Base-by-base conservation (phyloP, 2,329 filamentous ascomycete species). In the Aspergillus sp. region DNA sequence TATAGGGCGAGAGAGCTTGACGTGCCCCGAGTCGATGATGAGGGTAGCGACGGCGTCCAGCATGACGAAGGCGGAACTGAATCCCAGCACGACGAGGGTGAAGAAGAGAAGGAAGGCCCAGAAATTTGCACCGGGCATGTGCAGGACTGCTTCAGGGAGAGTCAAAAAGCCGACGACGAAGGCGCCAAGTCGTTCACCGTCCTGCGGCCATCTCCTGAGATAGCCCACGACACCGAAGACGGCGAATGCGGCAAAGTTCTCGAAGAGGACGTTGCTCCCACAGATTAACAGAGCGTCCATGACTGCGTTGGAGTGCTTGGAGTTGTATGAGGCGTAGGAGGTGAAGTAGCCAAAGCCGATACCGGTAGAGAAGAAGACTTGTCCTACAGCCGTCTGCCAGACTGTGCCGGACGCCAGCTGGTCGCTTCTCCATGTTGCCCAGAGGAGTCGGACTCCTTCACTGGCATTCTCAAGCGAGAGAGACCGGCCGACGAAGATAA, bases 341-440 rank as follows among this genome's bases (percentile, higher is more conserved):
- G 82, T 85, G 59, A 84, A 85, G 65, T 83, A 84, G 3, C 83
- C 83, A 62, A 85, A 85, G 1, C 82, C 83, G 27, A 85, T 80
- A 3, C 83, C 83, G 0, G 81, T 85, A 0, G 81, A 83, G 70
- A 85, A 85, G 69, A 86, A 85, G 46, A 85, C 82, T 59, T 86
- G 83, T 2, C 83, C 83, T 7, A 80, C 79, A 3, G 83, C 83
- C n/a, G 80, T 83, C 66, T 86, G 83, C 83, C 83, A 86, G 1
- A 86, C 77, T 0, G 74, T 76, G 0, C 82, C 82, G 0, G 74
- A 76, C 5, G 76, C 79, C 0, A 86, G 74, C 62, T 84, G 74
- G 5, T 75, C 75, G 12, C 80, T 75, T 61, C 82, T 75, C 82
- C 77, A 80, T 3, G 76, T 79, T 2, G 72, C 75, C 74, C 75